Base-by-base conservation (phyloP, 495 filamentous ascomycete species). In the Darksidea phi region DNA sequence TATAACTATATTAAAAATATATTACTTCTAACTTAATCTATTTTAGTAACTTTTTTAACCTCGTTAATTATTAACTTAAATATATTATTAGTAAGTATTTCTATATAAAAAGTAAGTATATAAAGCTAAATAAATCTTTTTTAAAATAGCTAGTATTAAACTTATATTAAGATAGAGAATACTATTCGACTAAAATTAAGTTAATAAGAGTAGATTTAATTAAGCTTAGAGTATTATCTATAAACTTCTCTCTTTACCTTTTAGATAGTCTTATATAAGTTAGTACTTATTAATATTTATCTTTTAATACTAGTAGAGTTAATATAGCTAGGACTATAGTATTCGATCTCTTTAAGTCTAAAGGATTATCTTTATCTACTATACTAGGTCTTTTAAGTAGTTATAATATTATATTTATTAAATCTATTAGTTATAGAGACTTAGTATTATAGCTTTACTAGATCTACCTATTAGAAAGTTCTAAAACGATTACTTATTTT, bases 391-490 rank as follows among this genome's bases (percentile, higher is more conserved):
- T 49, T 23, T 49, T 49, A 23, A 49, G 2, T 23, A 23, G 47
- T 18, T 23, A 10, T 49, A 23, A 49, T 6, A 2, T 49, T 2
- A 49, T 6, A 49, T 18, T 21, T 23, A 23, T 23, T 49, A 26
- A 6, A 5, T 21, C 47, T 49, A 18, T 49, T 26, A 49, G 47
- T 15, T 15, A 49, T 15, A 26, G 4, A 49, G 28, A 13, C 7
- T 15, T 26, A 49, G 5, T 5, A 21, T 23, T 49, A 12, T 26
- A 13, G 23, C 18, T 15, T 49, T 21, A 23, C 6, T 3, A 23
- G 6, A 49, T 18, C 23, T 23, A 49, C 47, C 47, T 15, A 21
- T 49, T 49, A 49, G 23, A 49, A 49, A 49, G n/a, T 26, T 23
- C 47, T 23, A 23, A 23, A 23, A 49, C 15, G 23, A 23, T 18